Evolutionary conservation across 2,329 filamentous ascomycete genomes (phyloP), one percentile per base, ranked within the genome.

Genomic region (Pseudogymnoascus sp.): DNA sequence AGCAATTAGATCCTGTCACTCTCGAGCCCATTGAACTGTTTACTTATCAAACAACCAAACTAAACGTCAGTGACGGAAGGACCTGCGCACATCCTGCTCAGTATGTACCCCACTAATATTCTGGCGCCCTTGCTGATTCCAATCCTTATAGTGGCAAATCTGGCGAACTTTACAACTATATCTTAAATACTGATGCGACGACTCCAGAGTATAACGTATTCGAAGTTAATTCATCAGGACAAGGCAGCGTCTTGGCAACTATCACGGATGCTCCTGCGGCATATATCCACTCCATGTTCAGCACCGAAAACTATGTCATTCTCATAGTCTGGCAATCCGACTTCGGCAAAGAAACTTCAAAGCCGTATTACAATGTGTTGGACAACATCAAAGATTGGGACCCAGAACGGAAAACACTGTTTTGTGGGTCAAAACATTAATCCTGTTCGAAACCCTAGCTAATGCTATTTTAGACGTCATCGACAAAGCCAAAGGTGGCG

Each of bases 91-190:
- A 83, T 26, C 91, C 90, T 0, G 78, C 95, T 0, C 88, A 93
- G 70, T 88, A 90, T 0, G 72, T 84, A n/a, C 81, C 81, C 84
- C 0, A 73, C 73, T 0, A 89, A 93, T 70, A 70, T 71, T 1
- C 71, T 37, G 10, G 4, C 11, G 11, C 77, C 95, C 14, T 86
- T 93, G 71, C 86, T 88, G 0, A 79, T 83, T 0, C 79, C 93
- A 8, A 82, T 78, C 11, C 90, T 90, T 0, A 82, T 80, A 0
- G 72, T 89, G 16, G 86, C 0, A 73, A 76, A 0, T 91, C 86
- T 0, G 90, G 90, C 8, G 89, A 93, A 66, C 71, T 89, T 10
- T 93, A 84, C 79, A 95, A 93, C 74, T 93, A 84, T 76, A 93
- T 95, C 70, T 81, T 93, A 16, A 80, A 85, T 0, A 72, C 89